phyloP scores from a whole-genome alignment of 352 stramenopile genomes.

The Halophytophthora batemanensis region DNA sequence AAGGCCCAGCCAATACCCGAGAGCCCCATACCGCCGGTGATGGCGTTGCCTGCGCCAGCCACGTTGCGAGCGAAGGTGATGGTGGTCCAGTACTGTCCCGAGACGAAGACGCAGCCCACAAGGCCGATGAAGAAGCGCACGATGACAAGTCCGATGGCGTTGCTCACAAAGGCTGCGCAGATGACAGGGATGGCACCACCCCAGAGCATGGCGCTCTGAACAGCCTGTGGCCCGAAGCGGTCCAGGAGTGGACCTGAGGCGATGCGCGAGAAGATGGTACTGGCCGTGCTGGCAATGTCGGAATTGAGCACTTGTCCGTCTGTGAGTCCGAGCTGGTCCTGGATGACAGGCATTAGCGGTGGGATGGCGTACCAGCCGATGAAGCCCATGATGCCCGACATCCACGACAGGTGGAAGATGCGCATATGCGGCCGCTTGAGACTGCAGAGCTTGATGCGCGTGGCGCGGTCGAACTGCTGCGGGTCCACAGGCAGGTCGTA shows the following conservation, averaged over 20 bases:
- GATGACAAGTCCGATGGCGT: conserved; percentile 60
- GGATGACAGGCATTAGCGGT: conserved; percentile 91
- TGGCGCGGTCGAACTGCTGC: conserved; percentile 65
- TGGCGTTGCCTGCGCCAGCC: conserved; percentile 91
- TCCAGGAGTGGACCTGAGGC: conserved; percentile 92
- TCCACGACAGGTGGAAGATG: conserved; percentile 91
- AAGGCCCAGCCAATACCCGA: conserved; percentile 91
- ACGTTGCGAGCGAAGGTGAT: conserved; percentile 94
- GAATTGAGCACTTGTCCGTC: conserved; percentile 89
- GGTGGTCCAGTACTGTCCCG: conserved; percentile 93
- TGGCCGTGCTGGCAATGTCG: conserved; percentile 89
- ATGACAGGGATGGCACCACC: conserved; percentile 85
- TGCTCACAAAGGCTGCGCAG: conserved; percentile 86
- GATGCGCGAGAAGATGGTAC: conserved; percentile 92
- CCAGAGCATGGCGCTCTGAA: conserved; percentile 82
- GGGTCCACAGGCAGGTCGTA: conserved; percentile 56
- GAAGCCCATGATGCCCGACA: conserved; percentile 92
- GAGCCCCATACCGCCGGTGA: conserved; percentile 91
- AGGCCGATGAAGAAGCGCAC: conserved; percentile 95
- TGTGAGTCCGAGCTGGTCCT: conserved; percentile 76
- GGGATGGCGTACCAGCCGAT: conserved; percentile 95
- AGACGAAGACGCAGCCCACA: conserved; percentile 93
- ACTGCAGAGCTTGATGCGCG: conserved; percentile 71
- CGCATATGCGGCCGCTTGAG: conserved; percentile 92
- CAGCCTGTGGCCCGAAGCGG: conserved; percentile 84